Evolutionary conservation across 805 yeast species (phyloP).

Genomic region (Candida fluviatilis): DNA sequence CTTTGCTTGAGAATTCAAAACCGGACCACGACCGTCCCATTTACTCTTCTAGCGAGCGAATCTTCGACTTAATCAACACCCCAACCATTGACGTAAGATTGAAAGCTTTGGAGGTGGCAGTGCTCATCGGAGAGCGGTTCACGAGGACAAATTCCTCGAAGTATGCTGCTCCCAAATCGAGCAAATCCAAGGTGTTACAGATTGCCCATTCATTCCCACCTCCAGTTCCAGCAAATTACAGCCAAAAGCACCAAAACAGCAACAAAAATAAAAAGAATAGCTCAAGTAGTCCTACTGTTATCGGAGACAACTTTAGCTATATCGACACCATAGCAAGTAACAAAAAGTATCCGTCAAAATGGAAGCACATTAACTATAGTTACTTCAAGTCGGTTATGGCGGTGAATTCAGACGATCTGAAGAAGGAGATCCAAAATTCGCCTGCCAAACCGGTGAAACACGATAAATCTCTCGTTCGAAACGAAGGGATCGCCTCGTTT

Average conservation of each 20-base stretch:
- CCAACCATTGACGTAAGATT: conserved; percentile 58
- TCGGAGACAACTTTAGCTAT: conserved; percentile 41
- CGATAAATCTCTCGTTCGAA: conserved; percentile 2
- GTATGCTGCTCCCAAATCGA: conserved; percentile 39
- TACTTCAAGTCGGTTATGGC: conserved; percentile 32
- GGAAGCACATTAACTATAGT: conserved; percentile 53
- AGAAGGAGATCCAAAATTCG: conserved; percentile 5
- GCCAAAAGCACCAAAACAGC: conserved; percentile 19
- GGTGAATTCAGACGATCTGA: conserved; percentile 1
- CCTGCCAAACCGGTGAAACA: background rate
- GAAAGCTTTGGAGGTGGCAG: conserved; percentile 56
- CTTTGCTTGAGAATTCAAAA: conserved; percentile 64
- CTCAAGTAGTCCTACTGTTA: conserved; percentile 17
- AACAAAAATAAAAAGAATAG: conserved; percentile 5
- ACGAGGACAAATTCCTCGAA: conserved; percentile 41
- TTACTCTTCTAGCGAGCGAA: conserved; percentile 61
- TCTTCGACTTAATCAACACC: conserved; percentile 54
- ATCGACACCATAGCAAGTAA: conserved; percentile 42
- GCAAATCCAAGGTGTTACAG: conserved; percentile 45
- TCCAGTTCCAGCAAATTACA: conserved; percentile 32
- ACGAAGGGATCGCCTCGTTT: conserved; percentile 51
- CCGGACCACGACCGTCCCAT: conserved; percentile 47
- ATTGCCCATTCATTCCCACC: conserved; percentile 56
- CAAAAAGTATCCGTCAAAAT: conserved; percentile 47
- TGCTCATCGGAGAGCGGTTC: conserved; percentile 58